Evolutionary conservation across 2,329 filamentous ascomycete genomes (phyloP), one percentile per base, ranked within the genome.

Genomic region (Pestalotiopsis sp.): DNA sequence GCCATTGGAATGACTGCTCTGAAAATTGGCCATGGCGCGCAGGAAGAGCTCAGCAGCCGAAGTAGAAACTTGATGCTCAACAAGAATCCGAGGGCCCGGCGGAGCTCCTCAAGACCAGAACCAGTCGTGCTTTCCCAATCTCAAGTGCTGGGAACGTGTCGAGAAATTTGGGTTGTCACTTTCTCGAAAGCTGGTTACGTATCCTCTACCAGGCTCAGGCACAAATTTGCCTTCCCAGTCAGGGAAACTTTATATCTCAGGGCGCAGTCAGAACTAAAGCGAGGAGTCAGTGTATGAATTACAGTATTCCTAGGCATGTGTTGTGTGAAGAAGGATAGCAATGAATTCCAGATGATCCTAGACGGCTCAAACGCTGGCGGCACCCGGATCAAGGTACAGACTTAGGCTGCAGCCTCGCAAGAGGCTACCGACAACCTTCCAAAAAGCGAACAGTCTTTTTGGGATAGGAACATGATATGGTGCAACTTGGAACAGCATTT

Each of bases 1-100:
- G 61, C 78, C 76, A 64, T 84, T 83, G 80, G 83, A 82, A 68
- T 67, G 65, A 25, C 57, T 45, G 45, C 23, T 31, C 11, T 62
- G 25, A 14, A 20, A 11, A 14, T 62, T 7, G 36, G 25, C 31
- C 59, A 62, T 62, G 57, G 27, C 25, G 45, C 45, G 23, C 7
- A 23, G 17, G 20, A 52, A 3, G 14, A n/a, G 17, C n/a, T 23
- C 17, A 52, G 17, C 3, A 9, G 6, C 45, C 20, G 45, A n/a
- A n/a, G 17, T 9, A 52, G 45, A n/a, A 20, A 11, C 45, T n/a
- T 52, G 45, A 36, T 52, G 20, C 20, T 11, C 45, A n/a, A 20
- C 2, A 9, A 52, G 45, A 20, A n/a, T 52, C 20, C 20, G 45
- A 52, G 7, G 45, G 45, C 20, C 17, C 7, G 9, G 9, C 45